Percentiles rank a stretch among this genome's conserved stretches.
Conservation (phyloP, 257 asterid genomes). For the Henckelia pumila region DNA sequence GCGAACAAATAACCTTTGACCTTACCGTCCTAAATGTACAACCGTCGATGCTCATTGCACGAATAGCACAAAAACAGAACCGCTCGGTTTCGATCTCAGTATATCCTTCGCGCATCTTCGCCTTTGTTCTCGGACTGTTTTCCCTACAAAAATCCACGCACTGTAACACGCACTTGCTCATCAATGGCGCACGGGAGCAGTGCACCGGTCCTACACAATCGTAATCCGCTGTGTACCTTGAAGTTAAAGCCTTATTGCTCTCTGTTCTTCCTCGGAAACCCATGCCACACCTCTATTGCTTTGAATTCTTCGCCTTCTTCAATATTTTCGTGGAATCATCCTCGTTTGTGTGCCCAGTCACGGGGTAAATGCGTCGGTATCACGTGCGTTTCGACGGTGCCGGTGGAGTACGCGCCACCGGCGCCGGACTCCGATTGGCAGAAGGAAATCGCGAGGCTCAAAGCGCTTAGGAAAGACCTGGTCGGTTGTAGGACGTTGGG, state of each 20-base stretch:
- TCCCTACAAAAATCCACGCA: neutral
- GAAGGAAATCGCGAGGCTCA: slow-evolving; percentile 40
- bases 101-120: slow-evolving; percentile 31
- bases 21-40: neutral
- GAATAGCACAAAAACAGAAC: neutral
- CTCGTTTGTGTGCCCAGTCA: neutral
- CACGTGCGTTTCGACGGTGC: neutral
- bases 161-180: neutral
- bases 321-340: neutral
- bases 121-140: slow-evolving; percentile 35
- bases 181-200: neutral
- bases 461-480: slow-evolving; percentile 42
- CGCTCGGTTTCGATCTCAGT: neutral
- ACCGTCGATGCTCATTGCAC: neutral
- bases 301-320: slow-evolving; percentile 15
- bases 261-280: neutral
- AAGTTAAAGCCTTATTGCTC: neutral
- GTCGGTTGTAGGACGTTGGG: slow-evolving; percentile 38
- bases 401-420: neutral
- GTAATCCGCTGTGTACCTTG: neutral
- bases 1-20: neutral
- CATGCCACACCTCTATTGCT: slow-evolving; percentile 25
- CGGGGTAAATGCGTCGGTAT: neutral
- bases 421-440: neutral
- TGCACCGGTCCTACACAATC: neutral